These are phyloP conservation scores for Colletotrichum tropicicola DNA, from an alignment of 2,329 filamentous ascomycete species.

Conservation along the genomic window DNA sequence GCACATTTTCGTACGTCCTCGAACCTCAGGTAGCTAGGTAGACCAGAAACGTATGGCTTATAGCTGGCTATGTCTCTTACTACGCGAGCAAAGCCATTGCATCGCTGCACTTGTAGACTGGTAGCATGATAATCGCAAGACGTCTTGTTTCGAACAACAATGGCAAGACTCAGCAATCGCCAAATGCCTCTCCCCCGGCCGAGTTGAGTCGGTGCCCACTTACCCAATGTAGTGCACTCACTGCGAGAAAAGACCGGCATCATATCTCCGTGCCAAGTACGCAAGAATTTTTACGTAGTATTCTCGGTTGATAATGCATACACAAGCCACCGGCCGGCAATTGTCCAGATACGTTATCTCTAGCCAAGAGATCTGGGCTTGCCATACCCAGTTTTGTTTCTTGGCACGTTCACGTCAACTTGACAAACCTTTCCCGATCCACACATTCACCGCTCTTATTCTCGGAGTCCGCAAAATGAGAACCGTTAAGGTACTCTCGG, in stretches of 20 bases:
- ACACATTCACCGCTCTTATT: slow-evolving; percentile 1
- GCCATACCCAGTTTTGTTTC: neutral
- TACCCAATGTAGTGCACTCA: neutral
- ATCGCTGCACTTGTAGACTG: no score
- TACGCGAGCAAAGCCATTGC: no score
- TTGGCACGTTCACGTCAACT: slow-evolving; percentile 4
- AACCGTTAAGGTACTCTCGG: neutral
- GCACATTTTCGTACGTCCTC: no score
- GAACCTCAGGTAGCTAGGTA: no score
- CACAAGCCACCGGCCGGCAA: neutral
- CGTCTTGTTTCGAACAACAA: no score
- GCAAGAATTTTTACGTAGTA: neutral
- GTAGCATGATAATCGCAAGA: no score
- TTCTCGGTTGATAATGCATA: neutral
- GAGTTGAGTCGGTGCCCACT: neutral
- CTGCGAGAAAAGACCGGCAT: neutral
- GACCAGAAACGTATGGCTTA: no score
- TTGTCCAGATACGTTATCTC: neutral
- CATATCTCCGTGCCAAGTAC: neutral
- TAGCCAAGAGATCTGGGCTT: slow-evolving; percentile 17
- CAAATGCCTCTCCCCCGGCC: no score
- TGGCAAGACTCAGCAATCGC: no score
- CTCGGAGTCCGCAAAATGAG: no score
- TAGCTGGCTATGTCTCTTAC: no score
- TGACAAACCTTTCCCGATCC: neutral